Evolutionary conservation across 441 rosid species (phyloP).

Genomic region (Eutrema salsugineum): DNA sequence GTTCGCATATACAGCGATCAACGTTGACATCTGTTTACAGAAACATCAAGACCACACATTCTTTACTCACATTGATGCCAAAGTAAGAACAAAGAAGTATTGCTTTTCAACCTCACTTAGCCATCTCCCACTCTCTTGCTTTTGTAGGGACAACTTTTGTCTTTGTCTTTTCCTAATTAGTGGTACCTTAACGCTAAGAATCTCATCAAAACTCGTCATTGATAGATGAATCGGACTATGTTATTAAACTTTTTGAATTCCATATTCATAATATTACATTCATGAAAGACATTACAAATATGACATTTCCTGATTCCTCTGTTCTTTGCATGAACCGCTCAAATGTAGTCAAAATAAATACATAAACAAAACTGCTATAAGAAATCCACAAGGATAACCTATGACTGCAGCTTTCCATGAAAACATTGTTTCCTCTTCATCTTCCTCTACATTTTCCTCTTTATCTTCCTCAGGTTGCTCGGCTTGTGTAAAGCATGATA

Average conservation of each 20-base stretch:
- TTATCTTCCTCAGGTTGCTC: constrained; percentile 7
- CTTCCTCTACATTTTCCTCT: neutral
- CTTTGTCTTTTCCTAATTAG: too few species aligned
- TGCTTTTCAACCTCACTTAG: neutral
- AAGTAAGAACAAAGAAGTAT: neutral
- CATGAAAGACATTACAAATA: too few species aligned
- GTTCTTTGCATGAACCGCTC: neutral
- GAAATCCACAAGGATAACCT: constrained; percentile 13
- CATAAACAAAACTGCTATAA: neutral
- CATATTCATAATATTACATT: neutral
- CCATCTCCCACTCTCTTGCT: too few species aligned
- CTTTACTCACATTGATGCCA: neutral
- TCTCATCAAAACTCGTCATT: too few species aligned
- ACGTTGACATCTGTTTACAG: constrained; percentile 37
- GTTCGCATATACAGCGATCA: constrained; percentile 47
- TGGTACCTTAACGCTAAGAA: too few species aligned
- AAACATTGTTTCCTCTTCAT: neutral
- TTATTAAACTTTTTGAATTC: neutral
- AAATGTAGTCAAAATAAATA: neutral
- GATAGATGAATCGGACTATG: too few species aligned
- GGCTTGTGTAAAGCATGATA: constrained; percentile 17
- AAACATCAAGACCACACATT: neutral
- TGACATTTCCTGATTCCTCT: neutral
- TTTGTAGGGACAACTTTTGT: too few species aligned
- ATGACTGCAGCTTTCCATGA: constrained; percentile 1